These are phyloP conservation scores for Avena eriantha DNA, from an alignment of 176 grass and related monocot species.

Conservation along the genomic window DNA sequence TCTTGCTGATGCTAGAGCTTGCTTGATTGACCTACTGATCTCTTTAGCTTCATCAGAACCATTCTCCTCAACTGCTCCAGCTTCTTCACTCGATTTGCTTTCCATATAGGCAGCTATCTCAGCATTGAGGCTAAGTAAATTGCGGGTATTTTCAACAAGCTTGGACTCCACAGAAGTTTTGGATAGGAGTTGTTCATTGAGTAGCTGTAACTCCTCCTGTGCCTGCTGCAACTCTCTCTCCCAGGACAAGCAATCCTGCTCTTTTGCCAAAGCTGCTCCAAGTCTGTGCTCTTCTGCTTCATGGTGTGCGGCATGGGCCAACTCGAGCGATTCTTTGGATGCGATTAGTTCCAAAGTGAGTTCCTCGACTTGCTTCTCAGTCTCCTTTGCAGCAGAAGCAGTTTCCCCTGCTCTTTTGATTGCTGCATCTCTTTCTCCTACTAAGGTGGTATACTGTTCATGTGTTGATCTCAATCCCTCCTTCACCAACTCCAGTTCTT, in stretches of 20 bases:
- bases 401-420: conserved; percentile 57
- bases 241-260: conserved; percentile 85
- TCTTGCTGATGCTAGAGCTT: conserved; percentile 61
- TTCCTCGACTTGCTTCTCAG: conserved; percentile 72
- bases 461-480: conserved; percentile 59
- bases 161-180: conserved; percentile 57
- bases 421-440: conserved; percentile 67
- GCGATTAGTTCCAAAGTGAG: conserved; percentile 78
- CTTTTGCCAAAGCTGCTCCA: conserved; percentile 71
- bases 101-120: conserved; percentile 69
- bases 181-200: conserved; percentile 63
- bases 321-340: conserved; percentile 75
- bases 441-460: conserved; percentile 62
- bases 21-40: conserved; percentile 60
- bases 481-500: conserved; percentile 65
- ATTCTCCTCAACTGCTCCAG: conserved; percentile 39
- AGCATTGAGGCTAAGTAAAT: conserved; percentile 56
- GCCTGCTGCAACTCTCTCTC: conserved; percentile 80
- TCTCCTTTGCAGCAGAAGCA: conserved; percentile 53
- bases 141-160: conserved; percentile 53
- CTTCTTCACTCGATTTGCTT: conserved; percentile 67
- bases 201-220: conserved; percentile 63
- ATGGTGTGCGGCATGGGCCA: conserved; percentile 70
- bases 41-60: conserved; percentile 60
- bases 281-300: conserved; percentile 85